These are phyloP conservation scores for Hemisphaericaspora xylanilytica DNA, from an alignment of 1,139 yeast genomes.

Conservation along the genomic window DNA sequence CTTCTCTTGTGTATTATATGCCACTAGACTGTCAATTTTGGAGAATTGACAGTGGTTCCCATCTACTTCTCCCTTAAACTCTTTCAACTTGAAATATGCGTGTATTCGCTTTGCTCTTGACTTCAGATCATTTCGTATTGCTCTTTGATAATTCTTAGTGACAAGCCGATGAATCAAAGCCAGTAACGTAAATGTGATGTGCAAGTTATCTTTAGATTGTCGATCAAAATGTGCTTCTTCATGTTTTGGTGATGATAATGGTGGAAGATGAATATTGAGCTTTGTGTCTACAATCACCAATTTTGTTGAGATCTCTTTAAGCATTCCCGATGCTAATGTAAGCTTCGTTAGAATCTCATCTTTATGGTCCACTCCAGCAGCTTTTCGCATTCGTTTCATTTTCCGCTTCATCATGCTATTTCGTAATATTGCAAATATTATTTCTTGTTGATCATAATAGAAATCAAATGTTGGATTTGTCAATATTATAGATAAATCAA, in stretches of 20 bases:
- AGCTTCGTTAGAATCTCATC: slow-evolving; percentile 10
- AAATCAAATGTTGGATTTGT: slow-evolving; percentile 37
- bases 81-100: slow-evolving; percentile 31
- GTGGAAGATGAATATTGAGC: slow-evolving; percentile 32
- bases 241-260: slow-evolving; percentile 18
- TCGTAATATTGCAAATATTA: slow-evolving; percentile 11
- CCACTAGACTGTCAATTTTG: slow-evolving; percentile 27
- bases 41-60: slow-evolving; percentile 32
- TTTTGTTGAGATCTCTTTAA: slow-evolving; percentile 24
- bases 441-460: slow-evolving; percentile 39
- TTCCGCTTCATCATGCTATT: slow-evolving; percentile 13
- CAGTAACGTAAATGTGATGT: slow-evolving; percentile 24
- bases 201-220: slow-evolving; percentile 28
- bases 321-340: slow-evolving; percentile 11
- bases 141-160: slow-evolving; percentile 22
- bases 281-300: slow-evolving; percentile 34
- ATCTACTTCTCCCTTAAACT: slow-evolving; percentile 28
- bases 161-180: slow-evolving; percentile 29
- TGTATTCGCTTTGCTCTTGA: slow-evolving; percentile 15
- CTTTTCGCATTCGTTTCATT: slow-evolving; percentile 12
- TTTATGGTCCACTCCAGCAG: slow-evolving; percentile 12
- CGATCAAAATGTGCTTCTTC: slow-evolving; percentile 26
- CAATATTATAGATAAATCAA: slow-evolving; percentile 20
- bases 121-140: slow-evolving; percentile 6
- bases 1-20: slow-evolving; percentile 25